Conservation (phyloP, 2,329 filamentous ascomycete genomes). For the Verticillium klebahnii region DNA sequence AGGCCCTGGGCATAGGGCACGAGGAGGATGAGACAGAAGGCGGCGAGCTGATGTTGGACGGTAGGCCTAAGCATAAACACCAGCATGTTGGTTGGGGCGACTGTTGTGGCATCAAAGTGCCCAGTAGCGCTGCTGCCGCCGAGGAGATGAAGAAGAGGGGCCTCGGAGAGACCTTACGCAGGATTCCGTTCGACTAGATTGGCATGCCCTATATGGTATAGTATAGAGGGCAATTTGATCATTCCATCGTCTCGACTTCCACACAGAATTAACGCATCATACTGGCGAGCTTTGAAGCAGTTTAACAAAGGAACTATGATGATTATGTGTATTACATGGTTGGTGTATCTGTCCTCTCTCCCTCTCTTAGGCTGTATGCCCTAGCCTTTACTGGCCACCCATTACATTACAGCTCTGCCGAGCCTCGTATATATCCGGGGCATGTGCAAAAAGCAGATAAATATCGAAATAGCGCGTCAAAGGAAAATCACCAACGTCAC, state of each 20-base stretch:
- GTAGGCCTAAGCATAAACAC: slow-evolving; percentile 62
- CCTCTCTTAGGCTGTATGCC: neutral
- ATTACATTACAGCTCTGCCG: neutral
- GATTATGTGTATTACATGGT: neutral
- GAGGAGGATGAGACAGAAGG: slow-evolving; percentile 49
- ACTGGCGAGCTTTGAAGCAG: neutral
- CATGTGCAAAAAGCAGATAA: neutral
- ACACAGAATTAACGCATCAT: neutral
- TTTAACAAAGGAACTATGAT: neutral
- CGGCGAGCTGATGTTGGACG: slow-evolving; percentile 58
- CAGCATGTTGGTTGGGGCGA: slow-evolving; percentile 79
- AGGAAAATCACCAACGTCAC: neutral
- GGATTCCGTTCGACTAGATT: slow-evolving; percentile 74
- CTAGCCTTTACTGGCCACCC: neutral
- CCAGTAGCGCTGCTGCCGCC: slow-evolving; percentile 86
- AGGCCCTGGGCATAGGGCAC: slow-evolving; percentile 39
- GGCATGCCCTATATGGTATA: neutral
- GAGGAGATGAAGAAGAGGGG: slow-evolving; percentile 79
- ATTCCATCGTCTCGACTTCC: neutral
- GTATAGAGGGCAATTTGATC: neutral
- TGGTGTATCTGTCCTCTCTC: neutral
- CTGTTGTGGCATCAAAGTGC: slow-evolving; percentile 97
- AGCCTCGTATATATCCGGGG: neutral
- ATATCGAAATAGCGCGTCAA: neutral
- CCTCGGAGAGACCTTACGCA: slow-evolving; percentile 55